A percentile compares a stretch with the other conserved stretches of the same genome.
Evolutionary conservation across 441 rosid species (phyloP).

Genomic region (Erodium trifolium): DNA sequence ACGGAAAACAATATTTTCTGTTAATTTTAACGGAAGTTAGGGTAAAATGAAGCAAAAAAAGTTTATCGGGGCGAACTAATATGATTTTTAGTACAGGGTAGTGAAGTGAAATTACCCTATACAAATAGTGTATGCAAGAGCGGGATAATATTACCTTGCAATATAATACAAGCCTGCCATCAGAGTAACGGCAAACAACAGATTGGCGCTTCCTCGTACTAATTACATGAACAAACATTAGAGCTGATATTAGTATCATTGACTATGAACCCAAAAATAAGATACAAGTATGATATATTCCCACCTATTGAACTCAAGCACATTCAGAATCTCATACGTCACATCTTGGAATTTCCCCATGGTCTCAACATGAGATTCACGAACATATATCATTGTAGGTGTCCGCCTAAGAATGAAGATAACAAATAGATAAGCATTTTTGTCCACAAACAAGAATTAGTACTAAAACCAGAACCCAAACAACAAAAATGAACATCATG

Average conservation of each 20-base stretch:
- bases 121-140: slow-evolving; percentile 13
- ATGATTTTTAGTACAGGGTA: too few relatives aligned
- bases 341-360: slow-evolving; percentile 81
- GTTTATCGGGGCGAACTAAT: too few relatives aligned
- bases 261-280: slow-evolving; percentile 20
- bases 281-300: slow-evolving; percentile 15
- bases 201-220: slow-evolving; percentile 99
- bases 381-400: slow-evolving; percentile 88
- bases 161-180: slow-evolving; percentile 91
- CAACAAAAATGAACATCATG: neutral
- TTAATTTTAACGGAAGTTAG: too few relatives aligned
- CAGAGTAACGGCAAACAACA: slow-evolving; percentile 86
- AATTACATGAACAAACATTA: slow-evolving; percentile 27
- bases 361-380: slow-evolving; percentile 91
- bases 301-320: slow-evolving; percentile 96
- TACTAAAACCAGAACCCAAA: slow-evolving; percentile 14
- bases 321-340: slow-evolving; percentile 88
- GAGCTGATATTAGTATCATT: slow-evolving; percentile 22
- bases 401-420: slow-evolving; percentile 63
- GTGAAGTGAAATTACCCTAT: too few relatives aligned
- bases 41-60: too few relatives aligned
- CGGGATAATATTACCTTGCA: slow-evolving; percentile 63
- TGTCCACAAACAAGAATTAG: neutral
- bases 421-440: slow-evolving; percentile 8
- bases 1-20: too few relatives aligned